Conservation (phyloP, 139 green algal genomes). For the Coccomyxa sp. region DNA sequence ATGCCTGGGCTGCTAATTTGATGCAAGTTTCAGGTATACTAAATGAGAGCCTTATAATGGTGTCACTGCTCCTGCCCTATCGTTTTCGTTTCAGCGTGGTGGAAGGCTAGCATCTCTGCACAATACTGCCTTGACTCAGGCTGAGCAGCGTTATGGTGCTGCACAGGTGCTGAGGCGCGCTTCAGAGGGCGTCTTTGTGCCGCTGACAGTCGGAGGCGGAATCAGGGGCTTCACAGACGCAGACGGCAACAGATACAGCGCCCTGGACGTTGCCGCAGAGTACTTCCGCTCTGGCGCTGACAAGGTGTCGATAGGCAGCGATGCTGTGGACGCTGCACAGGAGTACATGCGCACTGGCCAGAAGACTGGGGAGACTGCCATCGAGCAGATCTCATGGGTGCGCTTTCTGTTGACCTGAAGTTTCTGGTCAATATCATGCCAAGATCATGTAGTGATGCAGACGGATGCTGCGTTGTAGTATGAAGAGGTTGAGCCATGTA, state of each 20-base stretch:
- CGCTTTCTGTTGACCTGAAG: not conserved
- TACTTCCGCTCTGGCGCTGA: constrained; percentile 97
- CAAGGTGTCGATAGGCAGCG: constrained; percentile 96
- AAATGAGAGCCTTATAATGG: not conserved
- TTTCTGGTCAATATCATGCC: no score
- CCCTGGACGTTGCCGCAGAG: constrained; percentile 90
- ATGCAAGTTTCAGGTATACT: not conserved
- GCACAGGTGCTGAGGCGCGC: constrained; percentile 54
- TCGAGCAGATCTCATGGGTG: constrained; percentile 95
- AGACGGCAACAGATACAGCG: constrained; percentile 67
- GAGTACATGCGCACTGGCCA: constrained; percentile 40
- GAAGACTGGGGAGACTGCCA: constrained; percentile 64
- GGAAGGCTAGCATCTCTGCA: no score
- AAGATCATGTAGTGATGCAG: no score
- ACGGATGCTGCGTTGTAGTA: no score
- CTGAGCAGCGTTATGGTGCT: not conserved
- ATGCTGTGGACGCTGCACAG: constrained; percentile 77
- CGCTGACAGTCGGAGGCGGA: constrained; percentile 95
- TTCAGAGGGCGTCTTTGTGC: constrained; percentile 95
- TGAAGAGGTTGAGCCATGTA: no score
- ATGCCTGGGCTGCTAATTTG: not conserved
- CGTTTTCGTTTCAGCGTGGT: no score
- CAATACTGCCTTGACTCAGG: no score
- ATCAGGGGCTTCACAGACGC: constrained; percentile 91
- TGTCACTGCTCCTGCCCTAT: no score